Percentiles rank a stretch among this genome's conserved stretches.
phyloP scores from a whole-genome alignment of 768 basidiomycete species.

The Filobasidium wieringae region DNA sequence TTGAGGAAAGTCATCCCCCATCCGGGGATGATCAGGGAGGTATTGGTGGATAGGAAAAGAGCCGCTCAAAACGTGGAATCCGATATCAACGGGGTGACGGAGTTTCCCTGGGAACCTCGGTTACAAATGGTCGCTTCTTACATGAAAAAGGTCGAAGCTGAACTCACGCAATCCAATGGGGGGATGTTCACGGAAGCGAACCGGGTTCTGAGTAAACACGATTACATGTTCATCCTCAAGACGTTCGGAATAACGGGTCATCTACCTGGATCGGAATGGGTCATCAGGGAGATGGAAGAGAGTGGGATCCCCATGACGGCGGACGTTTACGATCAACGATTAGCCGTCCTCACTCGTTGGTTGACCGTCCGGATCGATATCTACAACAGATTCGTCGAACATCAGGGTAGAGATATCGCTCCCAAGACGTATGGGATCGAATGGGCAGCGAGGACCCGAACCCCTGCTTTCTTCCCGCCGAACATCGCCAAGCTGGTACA shows the following conservation, averaged over 20 bases:
- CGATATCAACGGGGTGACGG: neutral
- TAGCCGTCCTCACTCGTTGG: constrained; percentile 3
- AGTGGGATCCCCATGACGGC: neutral
- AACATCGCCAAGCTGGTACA: constrained; percentile 3
- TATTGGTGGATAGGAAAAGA: neutral
- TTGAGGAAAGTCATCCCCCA: constrained; percentile 7
- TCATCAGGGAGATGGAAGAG: constrained; percentile 9
- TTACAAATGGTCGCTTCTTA: constrained; percentile 5
- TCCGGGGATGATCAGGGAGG: neutral
- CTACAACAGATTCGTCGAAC: neutral
- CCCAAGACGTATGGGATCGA: neutral
- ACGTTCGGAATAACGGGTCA: constrained; percentile 10
- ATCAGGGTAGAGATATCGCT: neutral
- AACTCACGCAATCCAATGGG: neutral
- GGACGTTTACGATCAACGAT: constrained; percentile 2
- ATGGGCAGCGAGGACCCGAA: neutral
- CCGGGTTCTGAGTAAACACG: neutral
- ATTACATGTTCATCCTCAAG: constrained; percentile 9
- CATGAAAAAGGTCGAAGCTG: neutral
- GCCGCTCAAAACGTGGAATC: neutral
- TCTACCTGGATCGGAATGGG: constrained; percentile 3
- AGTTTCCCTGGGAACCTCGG: constrained; percentile 6
- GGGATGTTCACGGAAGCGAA: neutral
- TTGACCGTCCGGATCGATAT: constrained; percentile 1
- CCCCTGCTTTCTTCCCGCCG: constrained; percentile 6